Base-by-base conservation (phyloP, 768 basidiomycete species). In the Myochromella boudieri region DNA sequence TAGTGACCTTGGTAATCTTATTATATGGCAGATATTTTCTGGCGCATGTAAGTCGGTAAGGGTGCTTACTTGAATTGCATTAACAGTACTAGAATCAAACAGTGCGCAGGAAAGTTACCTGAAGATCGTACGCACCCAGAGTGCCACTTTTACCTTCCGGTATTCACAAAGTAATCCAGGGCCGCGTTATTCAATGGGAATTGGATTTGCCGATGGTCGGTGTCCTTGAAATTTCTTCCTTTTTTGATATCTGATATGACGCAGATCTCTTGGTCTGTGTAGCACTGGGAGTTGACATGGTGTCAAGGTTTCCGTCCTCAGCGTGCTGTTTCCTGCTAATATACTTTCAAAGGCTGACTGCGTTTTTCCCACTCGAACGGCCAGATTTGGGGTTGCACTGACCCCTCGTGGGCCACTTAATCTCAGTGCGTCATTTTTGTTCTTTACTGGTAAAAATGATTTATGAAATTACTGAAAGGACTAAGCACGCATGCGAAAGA, bases 231-330 rank as follows among this genome's bases (percentile, higher is more conserved):
- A 6, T 24, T n/a, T 12, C 29, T 14, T 25, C n/a, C 12, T 28
- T 22, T 18, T 18, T 42, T 31, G 8, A 26, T n/a, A n/a, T 11
- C 12, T 48, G 17, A 53, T 15, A 15, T 15, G 15, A 22, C 20
- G 31, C 50, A 90, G 92, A 95, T 70, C 74, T 95, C 11, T 69
- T 95, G 31, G 91, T 95, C 11, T 94, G 93, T 57, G 84, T 92
- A 17, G 92, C 92, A 4, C 71, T 95, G n/a, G 92, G 92, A 11
- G 78, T 95, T 24, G 92, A 95, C 59, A 95, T 95, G 91, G 91
- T 88, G 52, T 24, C 69, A 25, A 5, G 17, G 21, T 32, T 20
- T n/a, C n/a, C 51, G 17, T 15, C 22, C 31, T 36, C 12, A 25
- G n/a, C 17, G 42, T 20, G 36, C 31, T 10, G 15, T 39, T 31